Evolutionary conservation across 179 eudicot species (phyloP).

Genomic region (Silene noctiflora): DNA sequence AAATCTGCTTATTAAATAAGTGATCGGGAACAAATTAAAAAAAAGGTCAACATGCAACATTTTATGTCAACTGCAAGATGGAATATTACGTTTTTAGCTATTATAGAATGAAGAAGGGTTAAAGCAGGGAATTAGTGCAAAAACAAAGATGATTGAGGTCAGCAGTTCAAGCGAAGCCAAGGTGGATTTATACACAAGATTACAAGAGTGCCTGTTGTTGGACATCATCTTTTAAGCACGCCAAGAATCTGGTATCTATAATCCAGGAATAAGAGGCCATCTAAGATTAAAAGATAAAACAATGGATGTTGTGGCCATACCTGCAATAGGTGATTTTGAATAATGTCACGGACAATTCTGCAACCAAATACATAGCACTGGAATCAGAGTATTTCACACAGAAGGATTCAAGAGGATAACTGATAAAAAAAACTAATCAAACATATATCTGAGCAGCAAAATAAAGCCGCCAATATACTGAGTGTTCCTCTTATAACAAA

Average conservation of each 20-base stretch:
- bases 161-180: background rate
- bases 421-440: constrained; percentile 12
- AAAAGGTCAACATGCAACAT: background rate
- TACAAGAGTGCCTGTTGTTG: no score
- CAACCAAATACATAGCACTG: constrained; percentile 16
- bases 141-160: background rate
- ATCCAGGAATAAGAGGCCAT: background rate
- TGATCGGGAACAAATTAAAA: background rate
- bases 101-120: background rate
- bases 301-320: constrained; percentile 32
- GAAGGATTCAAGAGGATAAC: background rate
- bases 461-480: background rate
- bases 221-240: background rate
- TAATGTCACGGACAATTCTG: constrained; percentile 96
- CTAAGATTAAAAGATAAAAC: background rate
- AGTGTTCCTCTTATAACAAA: background rate
- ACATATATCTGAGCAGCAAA: background rate
- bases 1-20: constrained; percentile 1
- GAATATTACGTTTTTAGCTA: background rate
- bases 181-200: no score
- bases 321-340: constrained; percentile 96
- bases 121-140: background rate
- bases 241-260: background rate
- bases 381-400: background rate
- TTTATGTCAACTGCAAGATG: no score